These are phyloP conservation scores for Zymoseptoria brevis DNA, from an alignment of 2,329 filamentous ascomycete species.

Conservation along the genomic window DNA sequence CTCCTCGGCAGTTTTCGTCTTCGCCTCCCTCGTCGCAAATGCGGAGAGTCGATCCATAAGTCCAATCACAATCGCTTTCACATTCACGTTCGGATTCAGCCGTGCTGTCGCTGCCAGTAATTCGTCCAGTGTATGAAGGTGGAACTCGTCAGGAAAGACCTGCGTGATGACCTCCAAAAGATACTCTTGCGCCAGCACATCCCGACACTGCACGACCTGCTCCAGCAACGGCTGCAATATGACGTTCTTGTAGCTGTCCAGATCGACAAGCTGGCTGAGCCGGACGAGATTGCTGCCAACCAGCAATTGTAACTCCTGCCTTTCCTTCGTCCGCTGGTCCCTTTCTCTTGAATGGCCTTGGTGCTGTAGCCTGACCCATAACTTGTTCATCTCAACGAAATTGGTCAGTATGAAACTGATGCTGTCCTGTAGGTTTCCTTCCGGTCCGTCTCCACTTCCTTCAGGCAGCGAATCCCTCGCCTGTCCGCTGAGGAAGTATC, in stretches of 20 bases:
- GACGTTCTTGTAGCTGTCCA: conserved; percentile 85
- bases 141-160: conserved; percentile 97
- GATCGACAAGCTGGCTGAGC: conserved; percentile 87
- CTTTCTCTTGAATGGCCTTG: conserved; percentile 93
- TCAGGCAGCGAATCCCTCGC: conserved; percentile 80
- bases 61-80: conserved; percentile 96
- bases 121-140: conserved; percentile 91
- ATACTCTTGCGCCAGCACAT: conserved; percentile 95
- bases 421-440: conserved; percentile 92
- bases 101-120: conserved; percentile 88
- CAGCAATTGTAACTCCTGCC: conserved; percentile 88
- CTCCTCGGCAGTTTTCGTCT: conserved; percentile 61
- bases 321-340: conserved; percentile 85
- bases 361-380: conserved; percentile 96
- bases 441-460: conserved; percentile 77
- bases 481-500: conserved; percentile 94
- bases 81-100: conserved; percentile 91
- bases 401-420: conserved; percentile 98
- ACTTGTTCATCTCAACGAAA: conserved; percentile 99
- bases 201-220: conserved; percentile 94
- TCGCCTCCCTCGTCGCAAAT: conserved; percentile 83
- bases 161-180: conserved; percentile 96
- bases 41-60: conserved; percentile 93
- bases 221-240: conserved; percentile 86
- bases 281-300: conserved; percentile 95